Conservation (phyloP, 1,284 basidiomycete species). For the Trichosporon asahii region DNA sequence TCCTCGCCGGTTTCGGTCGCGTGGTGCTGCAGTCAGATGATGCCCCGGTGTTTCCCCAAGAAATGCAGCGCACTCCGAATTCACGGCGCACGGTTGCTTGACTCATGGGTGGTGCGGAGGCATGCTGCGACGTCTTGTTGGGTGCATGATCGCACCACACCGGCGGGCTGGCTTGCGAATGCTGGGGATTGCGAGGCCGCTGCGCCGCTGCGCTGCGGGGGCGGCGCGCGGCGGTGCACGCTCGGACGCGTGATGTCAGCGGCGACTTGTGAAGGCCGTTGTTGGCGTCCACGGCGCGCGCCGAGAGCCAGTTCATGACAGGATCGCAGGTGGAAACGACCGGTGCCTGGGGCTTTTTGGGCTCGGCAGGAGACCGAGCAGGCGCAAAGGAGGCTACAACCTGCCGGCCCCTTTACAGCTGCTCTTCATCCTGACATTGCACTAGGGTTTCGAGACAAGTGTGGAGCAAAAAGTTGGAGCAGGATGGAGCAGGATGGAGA, state of each 20-base stretch:
- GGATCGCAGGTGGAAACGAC: background rate
- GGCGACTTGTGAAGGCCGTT: background rate
- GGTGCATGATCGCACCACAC: background rate
- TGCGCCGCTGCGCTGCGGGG: background rate
- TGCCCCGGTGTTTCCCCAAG: background rate
- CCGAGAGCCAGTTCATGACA: background rate
- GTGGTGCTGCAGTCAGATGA: background rate
- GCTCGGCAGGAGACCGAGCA: background rate
- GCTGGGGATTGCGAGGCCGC: background rate
- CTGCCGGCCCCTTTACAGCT: too few species aligned
- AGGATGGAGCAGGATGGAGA: too few species aligned
- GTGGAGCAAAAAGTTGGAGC: too few species aligned
- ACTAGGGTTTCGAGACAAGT: background rate
- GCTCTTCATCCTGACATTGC: too few species aligned
- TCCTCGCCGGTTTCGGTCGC: background rate
- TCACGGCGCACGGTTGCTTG: background rate
- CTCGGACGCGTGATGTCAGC: background rate
- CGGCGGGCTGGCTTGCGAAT: background rate
- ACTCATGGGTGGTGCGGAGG: background rate
- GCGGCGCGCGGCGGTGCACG: background rate
- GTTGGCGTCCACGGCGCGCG: background rate
- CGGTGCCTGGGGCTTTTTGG: background rate
- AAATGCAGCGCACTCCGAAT: background rate
- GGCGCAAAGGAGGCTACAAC: background rate
- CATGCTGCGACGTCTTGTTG: background rate